Percentiles rank a stretch among this genome's conserved stretches.
Evolutionary conservation across 768 basidiomycete genomes (phyloP).

Genomic region (Auricularia heimuer): DNA sequence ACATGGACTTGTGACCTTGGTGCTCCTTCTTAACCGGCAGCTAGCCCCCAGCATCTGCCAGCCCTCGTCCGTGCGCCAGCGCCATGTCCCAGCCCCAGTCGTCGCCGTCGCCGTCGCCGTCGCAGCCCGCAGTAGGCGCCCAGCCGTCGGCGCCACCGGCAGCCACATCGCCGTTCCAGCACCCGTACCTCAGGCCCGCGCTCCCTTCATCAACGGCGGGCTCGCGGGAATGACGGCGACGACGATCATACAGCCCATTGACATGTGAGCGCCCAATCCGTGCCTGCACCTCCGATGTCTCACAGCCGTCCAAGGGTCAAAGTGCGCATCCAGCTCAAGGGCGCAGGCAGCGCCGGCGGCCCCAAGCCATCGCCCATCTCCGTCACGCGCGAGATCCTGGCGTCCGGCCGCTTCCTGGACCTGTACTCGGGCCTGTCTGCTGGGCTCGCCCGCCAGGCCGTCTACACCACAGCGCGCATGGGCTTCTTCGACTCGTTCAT

Average conservation of each 20-base stretch:
- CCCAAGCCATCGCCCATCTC: not conserved
- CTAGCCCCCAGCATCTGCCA: too few relatives aligned
- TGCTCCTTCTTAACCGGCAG: not conserved
- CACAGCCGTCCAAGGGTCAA: not conserved
- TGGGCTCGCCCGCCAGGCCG: not conserved
- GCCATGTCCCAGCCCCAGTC: too few relatives aligned
- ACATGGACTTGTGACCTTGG: not conserved
- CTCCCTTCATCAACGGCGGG: conserved; percentile 1
- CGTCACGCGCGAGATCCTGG: not conserved
- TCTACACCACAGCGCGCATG: not conserved
- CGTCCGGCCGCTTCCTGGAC: not conserved
- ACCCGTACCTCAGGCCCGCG: not conserved
- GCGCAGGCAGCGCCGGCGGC: not conserved
- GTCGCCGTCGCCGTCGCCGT: not conserved
- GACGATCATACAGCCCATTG: not conserved
- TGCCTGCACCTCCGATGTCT: not conserved
- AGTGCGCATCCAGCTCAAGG: not conserved
- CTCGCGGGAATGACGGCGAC: not conserved
- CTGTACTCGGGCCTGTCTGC: not conserved
- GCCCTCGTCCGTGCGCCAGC: too few relatives aligned
- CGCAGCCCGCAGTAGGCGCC: not conserved
- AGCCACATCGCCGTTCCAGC: not conserved
- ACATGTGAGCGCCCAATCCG: not conserved
- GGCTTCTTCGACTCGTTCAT: conserved; percentile 1
- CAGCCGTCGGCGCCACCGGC: not conserved